These are phyloP conservation scores for Xanthoparmelia taractica DNA, from an alignment of 495 filamentous ascomycete species.

Conservation along the genomic window DNA sequence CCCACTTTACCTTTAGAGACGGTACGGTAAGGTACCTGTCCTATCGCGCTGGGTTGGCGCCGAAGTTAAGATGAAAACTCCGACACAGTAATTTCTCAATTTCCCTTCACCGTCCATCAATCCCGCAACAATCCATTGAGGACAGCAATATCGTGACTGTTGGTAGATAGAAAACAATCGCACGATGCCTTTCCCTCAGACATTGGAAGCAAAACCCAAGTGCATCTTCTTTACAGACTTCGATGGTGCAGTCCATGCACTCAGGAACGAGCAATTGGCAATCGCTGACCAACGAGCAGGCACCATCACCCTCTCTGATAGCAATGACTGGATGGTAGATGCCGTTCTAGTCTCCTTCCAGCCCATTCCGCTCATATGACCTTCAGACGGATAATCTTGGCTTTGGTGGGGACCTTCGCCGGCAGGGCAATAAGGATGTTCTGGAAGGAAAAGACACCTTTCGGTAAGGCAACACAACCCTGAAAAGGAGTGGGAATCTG, in stretches of 20 bases:
- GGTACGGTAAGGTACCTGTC: no score
- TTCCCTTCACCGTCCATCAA: not conserved
- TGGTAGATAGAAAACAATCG: not conserved
- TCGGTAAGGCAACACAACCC: slow-evolving; percentile 41
- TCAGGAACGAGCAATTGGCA: slow-evolving; percentile 55
- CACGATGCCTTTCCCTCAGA: slow-evolving; percentile 29
- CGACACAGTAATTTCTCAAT: not conserved
- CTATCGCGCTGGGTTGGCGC: no score
- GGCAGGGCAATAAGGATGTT: slow-evolving; percentile 60
- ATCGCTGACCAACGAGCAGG: not conserved
- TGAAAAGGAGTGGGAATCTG: not conserved
- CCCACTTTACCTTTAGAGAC: not conserved
- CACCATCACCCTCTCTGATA: slow-evolving; percentile 30
- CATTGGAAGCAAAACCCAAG: slow-evolving; percentile 58
- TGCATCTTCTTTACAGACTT: slow-evolving; percentile 98
- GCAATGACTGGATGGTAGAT: slow-evolving; percentile 79
- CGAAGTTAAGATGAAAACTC: not conserved
- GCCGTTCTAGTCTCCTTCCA: not conserved
- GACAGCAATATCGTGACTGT: not conserved
- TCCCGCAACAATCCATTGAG: not conserved
- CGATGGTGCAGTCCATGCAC: slow-evolving; percentile 86
- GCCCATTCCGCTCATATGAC: slow-evolving; percentile 18
- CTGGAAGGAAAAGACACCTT: slow-evolving; percentile 61
- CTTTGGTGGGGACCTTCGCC: slow-evolving; percentile 60
- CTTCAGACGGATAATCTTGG: slow-evolving; percentile 80